phyloP scores from a whole-genome alignment of 1,284 basidiomycete genomes.

The Athelia psychrophila region DNA sequence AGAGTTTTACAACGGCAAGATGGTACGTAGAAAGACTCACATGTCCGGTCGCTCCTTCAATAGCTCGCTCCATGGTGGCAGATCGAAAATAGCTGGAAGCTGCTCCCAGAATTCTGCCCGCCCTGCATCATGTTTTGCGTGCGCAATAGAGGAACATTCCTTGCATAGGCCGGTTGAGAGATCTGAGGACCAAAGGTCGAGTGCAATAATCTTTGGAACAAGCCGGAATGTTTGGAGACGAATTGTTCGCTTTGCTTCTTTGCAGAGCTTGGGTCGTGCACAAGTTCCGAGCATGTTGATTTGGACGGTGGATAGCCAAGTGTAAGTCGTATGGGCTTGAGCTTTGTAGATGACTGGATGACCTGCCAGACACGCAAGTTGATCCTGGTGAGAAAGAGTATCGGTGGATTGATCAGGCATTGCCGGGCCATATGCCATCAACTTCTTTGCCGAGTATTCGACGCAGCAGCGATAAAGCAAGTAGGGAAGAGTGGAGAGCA shows the following conservation, averaged over 20 bases:
- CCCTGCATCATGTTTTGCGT: conserved; percentile 4
- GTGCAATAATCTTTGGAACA: neutral
- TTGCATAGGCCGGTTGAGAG: neutral
- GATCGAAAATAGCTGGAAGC: conserved; percentile 29
- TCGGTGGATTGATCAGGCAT: neutral
- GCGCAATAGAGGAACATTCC: neutral
- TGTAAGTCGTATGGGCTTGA: neutral
- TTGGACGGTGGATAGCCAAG: neutral
- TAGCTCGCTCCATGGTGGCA: conserved; percentile 17
- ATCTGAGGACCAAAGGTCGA: neutral
- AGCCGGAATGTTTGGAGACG: neutral
- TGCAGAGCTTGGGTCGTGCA: neutral
- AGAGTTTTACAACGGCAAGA: too few relatives aligned
- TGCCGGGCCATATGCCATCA: neutral
- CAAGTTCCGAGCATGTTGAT: neutral
- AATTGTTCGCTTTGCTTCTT: neutral
- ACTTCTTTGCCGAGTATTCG: neutral
- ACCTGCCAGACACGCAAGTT: neutral
- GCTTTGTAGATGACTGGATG: neutral
- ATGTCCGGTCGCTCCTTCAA: neutral
- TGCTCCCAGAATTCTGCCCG: conserved; percentile 28
- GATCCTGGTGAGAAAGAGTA: neutral
- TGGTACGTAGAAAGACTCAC: too few relatives aligned
- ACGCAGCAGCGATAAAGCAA: neutral
- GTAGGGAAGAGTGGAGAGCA: neutral